phyloP scores from a whole-genome alignment of 2,329 filamentous ascomycete species.

The Neophaeococcomyces aloes region DNA sequence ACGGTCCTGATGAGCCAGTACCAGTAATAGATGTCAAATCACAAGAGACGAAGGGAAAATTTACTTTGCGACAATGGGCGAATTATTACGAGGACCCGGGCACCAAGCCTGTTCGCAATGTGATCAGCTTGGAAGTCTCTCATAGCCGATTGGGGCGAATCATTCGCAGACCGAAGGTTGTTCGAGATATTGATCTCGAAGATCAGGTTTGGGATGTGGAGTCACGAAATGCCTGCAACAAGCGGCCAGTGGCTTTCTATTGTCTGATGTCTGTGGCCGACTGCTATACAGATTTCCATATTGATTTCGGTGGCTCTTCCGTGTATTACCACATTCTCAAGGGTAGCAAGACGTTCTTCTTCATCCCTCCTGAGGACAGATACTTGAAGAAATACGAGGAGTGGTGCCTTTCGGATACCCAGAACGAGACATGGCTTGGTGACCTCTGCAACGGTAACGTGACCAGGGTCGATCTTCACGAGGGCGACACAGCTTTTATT shows the following conservation, averaged over 20 bases:
- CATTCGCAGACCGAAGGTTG: slow-evolving; percentile 53
- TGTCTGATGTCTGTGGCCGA: slow-evolving; percentile 61
- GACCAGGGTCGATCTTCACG: slow-evolving; percentile 54
- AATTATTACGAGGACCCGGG: slow-evolving; percentile 55
- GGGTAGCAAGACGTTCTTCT: slow-evolving; percentile 60
- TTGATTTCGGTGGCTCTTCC: slow-evolving; percentile 60
- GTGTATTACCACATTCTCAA: slow-evolving; percentile 62
- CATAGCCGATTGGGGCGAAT: slow-evolving; percentile 52
- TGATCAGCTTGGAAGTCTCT: slow-evolving; percentile 59
- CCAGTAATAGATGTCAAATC: slow-evolving; percentile 62
- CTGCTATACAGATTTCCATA: slow-evolving; percentile 62
- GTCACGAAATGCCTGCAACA: slow-evolving; percentile 42
- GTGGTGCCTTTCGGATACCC: slow-evolving; percentile 57
- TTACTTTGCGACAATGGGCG: slow-evolving; percentile 56
- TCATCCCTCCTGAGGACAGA: slow-evolving; percentile 58
- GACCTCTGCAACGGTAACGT: slow-evolving; percentile 53
- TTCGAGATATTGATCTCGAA: slow-evolving; percentile 50
- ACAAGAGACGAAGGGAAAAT: slow-evolving; percentile 54
- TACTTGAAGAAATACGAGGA: slow-evolving; percentile 61
- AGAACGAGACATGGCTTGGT: slow-evolving; percentile 56
- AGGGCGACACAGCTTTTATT: slow-evolving; percentile 60
- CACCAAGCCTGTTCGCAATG: slow-evolving; percentile 54
- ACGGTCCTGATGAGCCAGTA: slow-evolving; percentile 48
- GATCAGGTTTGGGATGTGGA: slow-evolving; percentile 43
- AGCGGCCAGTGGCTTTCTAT: slow-evolving; percentile 57